Conservation (phyloP, 768 basidiomycete species). For the Rhizopogon vulgaris region DNA sequence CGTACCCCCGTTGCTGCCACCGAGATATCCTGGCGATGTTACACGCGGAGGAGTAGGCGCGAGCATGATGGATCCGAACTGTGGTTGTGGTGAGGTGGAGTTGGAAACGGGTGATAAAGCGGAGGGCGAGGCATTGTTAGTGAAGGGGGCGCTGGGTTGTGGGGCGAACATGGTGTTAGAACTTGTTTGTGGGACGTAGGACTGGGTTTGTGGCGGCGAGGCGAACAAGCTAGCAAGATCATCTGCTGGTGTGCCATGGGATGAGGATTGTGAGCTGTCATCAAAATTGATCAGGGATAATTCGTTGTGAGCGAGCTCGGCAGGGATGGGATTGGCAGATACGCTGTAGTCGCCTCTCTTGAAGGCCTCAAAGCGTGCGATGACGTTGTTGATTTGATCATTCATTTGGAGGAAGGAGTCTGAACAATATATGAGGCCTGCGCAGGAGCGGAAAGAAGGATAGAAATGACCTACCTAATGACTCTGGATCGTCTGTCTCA, state of each 20-base stretch:
- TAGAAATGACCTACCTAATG: conserved; percentile 55
- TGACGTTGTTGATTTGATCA: conserved; percentile 92
- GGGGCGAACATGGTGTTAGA: not conserved
- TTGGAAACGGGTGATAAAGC: conserved; percentile 12
- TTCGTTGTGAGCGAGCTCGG: conserved; percentile 31
- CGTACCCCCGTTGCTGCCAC: conserved; percentile 9
- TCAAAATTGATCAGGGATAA: conserved; percentile 77
- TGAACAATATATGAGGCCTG: conserved; percentile 22
- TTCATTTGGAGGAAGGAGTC: conserved; percentile 95
- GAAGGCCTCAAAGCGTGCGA: conserved; percentile 88
- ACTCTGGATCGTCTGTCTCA: conserved; percentile 82
- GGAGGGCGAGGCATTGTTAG: conserved; percentile 24
- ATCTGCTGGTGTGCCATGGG: conserved; percentile 27
- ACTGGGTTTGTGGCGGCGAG: conserved; percentile 6
- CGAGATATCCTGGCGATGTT: conserved; percentile 18
- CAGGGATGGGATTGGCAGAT: conserved; percentile 64
- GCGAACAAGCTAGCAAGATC: conserved; percentile 64
- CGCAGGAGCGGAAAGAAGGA: not conserved
- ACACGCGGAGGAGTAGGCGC: conserved; percentile 28
- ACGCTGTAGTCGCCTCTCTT: conserved; percentile 83
- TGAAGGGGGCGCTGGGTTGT: conserved; percentile 17
- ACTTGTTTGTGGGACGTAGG: not conserved
- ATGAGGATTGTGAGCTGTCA: conserved; percentile 31
- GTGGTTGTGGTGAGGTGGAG: conserved; percentile 13
- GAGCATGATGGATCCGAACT: conserved; percentile 36